Conservation (phyloP, 441 rosid species). For the Corymbia citriodora region DNA sequence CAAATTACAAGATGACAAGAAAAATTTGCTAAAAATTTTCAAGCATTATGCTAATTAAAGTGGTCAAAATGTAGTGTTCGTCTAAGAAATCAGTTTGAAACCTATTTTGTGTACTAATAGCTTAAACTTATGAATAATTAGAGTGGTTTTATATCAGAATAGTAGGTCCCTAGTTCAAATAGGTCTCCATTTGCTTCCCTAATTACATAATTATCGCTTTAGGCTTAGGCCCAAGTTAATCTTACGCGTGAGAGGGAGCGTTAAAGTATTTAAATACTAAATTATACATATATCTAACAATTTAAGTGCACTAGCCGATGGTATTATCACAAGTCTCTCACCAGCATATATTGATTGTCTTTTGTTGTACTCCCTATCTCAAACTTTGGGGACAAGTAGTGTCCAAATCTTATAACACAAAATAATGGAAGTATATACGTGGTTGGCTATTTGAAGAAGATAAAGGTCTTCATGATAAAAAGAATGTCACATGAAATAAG, state of each 20-base stretch:
- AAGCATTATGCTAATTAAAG: background rate
- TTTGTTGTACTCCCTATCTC: no score
- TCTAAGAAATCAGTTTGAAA: background rate
- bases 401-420: background rate
- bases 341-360: no score
- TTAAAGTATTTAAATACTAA: background rate
- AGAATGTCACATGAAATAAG: background rate
- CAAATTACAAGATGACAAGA: background rate
- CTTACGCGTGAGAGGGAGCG: rapidly evolving
- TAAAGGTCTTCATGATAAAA: background rate
- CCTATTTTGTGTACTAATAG: background rate
- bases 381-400: background rate
- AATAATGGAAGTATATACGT: background rate
- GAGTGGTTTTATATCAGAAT: rapidly evolving
- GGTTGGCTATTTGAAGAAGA: background rate
- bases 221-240: background rate
- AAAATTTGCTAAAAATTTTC: background rate
- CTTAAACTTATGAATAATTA: background rate
- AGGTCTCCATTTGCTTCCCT: background rate
- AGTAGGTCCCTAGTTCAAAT: background rate
- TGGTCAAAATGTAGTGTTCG: background rate
- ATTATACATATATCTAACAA: rapidly evolving
- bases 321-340: background rate
- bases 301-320: rapidly evolving
- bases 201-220: background rate